These are phyloP conservation scores for Helicostylum pulchrum DNA, from an alignment of 192 early-diverging fungal genomes.

Conservation along the genomic window DNA sequence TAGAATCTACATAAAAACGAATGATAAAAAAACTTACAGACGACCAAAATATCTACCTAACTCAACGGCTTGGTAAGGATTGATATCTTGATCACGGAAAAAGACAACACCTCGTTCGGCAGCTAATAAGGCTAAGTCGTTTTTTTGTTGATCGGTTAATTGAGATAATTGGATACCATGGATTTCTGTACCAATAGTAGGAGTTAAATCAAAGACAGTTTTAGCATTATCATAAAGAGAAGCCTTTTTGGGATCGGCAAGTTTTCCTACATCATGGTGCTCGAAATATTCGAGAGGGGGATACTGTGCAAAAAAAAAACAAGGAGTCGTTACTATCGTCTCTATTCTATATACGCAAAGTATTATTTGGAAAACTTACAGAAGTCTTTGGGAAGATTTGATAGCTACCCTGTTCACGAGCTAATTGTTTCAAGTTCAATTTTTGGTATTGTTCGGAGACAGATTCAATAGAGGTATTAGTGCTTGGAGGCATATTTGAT, in stretches of 20 bases:
- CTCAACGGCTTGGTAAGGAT: constrained; percentile 50
- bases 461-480: not conserved
- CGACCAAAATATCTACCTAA: constrained; percentile 48
- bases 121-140: constrained; percentile 60
- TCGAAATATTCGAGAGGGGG: constrained; percentile 25
- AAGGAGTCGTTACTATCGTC: not conserved
- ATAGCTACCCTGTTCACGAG: not conserved
- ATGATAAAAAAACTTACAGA: constrained; percentile 16
- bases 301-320: constrained; percentile 10
- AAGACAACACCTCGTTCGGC: constrained; percentile 68
- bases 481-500: constrained; percentile 3
- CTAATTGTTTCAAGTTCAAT: constrained; percentile 10
- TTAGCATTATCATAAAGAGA: constrained; percentile 52
- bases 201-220: constrained; percentile 55
- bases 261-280: constrained; percentile 31
- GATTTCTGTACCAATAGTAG: constrained; percentile 66
- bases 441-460: not conserved
- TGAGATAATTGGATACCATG: constrained; percentile 54
- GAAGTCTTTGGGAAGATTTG: not conserved
- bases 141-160: constrained; percentile 57
- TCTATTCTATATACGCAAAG: not conserved
- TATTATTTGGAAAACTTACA: not conserved
- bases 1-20: constrained; percentile 1
- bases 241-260: constrained; percentile 52
- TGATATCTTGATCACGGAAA: constrained; percentile 64